Evolutionary conservation across 306 rosid genomes (phyloP).

Genomic region (Citrullus amarus): DNA sequence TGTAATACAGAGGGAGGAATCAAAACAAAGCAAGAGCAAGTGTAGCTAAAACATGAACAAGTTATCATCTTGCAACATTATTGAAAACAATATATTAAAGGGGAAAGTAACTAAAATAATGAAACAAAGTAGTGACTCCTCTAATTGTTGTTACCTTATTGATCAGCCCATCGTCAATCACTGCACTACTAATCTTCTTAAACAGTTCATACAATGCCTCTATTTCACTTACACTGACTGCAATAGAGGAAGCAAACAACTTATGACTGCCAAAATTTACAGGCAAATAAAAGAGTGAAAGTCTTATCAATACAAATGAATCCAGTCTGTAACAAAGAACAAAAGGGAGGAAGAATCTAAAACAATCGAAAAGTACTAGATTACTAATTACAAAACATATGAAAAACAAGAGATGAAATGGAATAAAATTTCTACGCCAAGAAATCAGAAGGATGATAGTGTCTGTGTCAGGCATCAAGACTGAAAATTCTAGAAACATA

Average conservation of each 20-base stretch:
- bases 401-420: neutral
- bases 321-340: neutral
- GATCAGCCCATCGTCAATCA: slow-evolving; percentile 65
- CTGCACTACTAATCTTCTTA: slow-evolving; percentile 64
- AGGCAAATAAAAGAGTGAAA: neutral
- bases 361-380: neutral
- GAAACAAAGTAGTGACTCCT: neutral
- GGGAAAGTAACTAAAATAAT: neutral
- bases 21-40: neutral
- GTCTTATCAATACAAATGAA: neutral
- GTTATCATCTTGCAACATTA: neutral
- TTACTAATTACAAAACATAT: neutral
- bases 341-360: neutral
- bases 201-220: slow-evolving; percentile 76
- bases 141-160: slow-evolving; percentile 38
- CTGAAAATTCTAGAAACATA: slow-evolving; percentile 28
- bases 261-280: neutral
- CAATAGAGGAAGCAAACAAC: slow-evolving; percentile 13
- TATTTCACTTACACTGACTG: slow-evolving; percentile 82
- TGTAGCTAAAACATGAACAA: neutral
- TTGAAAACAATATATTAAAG: neutral
- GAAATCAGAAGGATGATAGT: neutral
- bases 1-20: neutral
- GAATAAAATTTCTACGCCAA: neutral
- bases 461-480: slow-evolving; percentile 10